These are phyloP conservation scores for Trifolium dubium DNA, from an alignment of 306 rosid genomes.

Conservation along the genomic window DNA sequence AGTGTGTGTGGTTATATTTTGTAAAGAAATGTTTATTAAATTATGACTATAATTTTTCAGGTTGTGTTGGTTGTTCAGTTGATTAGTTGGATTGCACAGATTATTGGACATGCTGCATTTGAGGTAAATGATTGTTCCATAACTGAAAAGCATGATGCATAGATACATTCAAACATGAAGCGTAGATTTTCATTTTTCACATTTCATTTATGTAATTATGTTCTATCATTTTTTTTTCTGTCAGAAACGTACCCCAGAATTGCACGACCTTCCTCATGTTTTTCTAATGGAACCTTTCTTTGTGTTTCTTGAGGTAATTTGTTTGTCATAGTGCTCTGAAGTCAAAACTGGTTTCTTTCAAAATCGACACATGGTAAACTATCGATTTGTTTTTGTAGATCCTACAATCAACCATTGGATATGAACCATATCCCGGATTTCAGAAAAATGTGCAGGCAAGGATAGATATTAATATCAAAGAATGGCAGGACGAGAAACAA, in stretches of 20 bases:
- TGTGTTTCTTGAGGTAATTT: conserved; percentile 73
- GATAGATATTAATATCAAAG: conserved; percentile 58
- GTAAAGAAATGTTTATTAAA: background rate
- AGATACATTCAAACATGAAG: too few species aligned
- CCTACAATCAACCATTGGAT: conserved; percentile 61
- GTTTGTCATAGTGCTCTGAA: conserved; percentile 6
- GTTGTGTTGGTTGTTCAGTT: conserved; percentile 76
- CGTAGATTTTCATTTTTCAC: conserved; percentile 1
- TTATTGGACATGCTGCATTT: conserved; percentile 87
- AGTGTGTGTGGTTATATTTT: background rate
- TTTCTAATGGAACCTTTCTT: conserved; percentile 89
- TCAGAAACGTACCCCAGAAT: conserved; percentile 91
- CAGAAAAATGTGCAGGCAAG: conserved; percentile 58
- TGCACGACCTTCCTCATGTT: conserved; percentile 85
- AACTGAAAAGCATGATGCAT: background rate
- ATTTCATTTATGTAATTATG: conserved; percentile 30
- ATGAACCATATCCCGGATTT: conserved; percentile 88
- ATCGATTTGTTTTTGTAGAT: conserved; percentile 45
- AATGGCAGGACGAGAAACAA: conserved; percentile 68
- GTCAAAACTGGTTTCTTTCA: background rate
- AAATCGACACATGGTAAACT: background rate
- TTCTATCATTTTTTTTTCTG: background rate
- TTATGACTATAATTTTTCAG: conserved; percentile 47
- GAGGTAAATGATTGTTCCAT: conserved; percentile 60
- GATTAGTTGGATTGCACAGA: conserved; percentile 86